phyloP scores from a whole-genome alignment of 208 protist genomes.

The Phytomonas francai region DNA sequence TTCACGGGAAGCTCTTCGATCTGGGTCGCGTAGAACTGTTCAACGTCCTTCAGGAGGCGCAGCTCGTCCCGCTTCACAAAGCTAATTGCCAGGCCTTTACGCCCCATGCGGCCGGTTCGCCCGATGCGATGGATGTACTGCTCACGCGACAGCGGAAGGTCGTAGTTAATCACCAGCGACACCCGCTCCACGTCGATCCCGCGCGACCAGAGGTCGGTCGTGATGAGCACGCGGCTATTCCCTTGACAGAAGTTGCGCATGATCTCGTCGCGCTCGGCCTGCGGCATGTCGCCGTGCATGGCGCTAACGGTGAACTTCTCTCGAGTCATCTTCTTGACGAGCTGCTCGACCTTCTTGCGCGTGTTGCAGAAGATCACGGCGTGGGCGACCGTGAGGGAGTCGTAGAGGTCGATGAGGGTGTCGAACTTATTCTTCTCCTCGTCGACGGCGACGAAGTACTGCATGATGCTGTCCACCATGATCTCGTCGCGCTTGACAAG shows the following conservation, averaged over 20 bases:
- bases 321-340: constrained; percentile 94
- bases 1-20: constrained; percentile 95
- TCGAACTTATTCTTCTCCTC: constrained; percentile 99
- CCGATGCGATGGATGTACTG: constrained; percentile 95
- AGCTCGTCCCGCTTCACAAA: constrained; percentile 95
- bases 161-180: constrained; percentile 98
- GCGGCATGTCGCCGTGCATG: constrained; percentile 97
- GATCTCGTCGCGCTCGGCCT: constrained; percentile 97
- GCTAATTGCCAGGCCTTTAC: constrained; percentile 98
- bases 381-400: constrained; percentile 97
- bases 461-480: constrained; percentile 97
- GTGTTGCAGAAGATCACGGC: constrained; percentile 99
- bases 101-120: constrained; percentile 95
- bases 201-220: constrained; percentile 96
- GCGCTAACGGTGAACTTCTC: constrained; percentile 94
- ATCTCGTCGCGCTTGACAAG: constrained; percentile 98
- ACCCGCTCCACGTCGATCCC: constrained; percentile 97
- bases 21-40: constrained; percentile 95
- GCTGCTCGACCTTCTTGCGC: constrained; percentile 97
- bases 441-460: constrained; percentile 98
- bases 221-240: constrained; percentile 97
- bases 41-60: constrained; percentile 90
- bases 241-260: constrained; percentile 97
- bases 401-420: constrained; percentile 98
- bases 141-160: constrained; percentile 92